Percentiles rank a stretch among this genome's conserved stretches.
phyloP scores from a whole-genome alignment of 1,284 basidiomycete species.

The Cryptococcus hybrid region DNA sequence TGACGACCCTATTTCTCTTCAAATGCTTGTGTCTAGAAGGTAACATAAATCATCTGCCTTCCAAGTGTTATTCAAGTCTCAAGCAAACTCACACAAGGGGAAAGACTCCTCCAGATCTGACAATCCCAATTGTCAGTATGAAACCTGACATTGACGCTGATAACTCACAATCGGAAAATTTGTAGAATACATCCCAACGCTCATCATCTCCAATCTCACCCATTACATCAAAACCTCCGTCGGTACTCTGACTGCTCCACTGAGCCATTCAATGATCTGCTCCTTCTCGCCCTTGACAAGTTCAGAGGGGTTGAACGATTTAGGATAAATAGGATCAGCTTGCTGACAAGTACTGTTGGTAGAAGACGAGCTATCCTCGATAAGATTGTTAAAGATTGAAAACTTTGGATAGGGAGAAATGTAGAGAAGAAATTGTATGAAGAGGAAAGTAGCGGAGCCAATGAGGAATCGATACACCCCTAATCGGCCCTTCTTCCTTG shows the following conservation, averaged over 20 bases:
- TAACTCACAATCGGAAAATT: constrained; percentile 41
- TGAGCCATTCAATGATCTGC: constrained; percentile 35
- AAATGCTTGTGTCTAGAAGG: constrained; percentile 52
- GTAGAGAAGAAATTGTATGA: background rate
- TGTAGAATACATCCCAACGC: constrained; percentile 48
- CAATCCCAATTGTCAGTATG: background rate
- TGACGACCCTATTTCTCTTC: constrained; percentile 60
- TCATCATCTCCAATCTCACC: constrained; percentile 45
- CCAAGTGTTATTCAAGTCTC: background rate
- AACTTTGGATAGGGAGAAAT: background rate
- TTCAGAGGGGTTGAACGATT: constrained; percentile 19
- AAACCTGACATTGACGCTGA: background rate
- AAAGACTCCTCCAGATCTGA: constrained; percentile 45
- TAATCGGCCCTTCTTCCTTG: background rate
- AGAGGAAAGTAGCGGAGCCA: background rate
- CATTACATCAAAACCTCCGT: constrained; percentile 50
- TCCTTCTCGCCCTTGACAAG: constrained; percentile 28
- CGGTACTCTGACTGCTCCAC: constrained; percentile 40
- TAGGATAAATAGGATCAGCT: constrained; percentile 22
- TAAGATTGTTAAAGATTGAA: background rate
- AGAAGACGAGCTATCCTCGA: background rate
- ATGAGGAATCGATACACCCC: background rate
- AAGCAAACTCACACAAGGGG: constrained; percentile 33
- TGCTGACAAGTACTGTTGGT: constrained; percentile 20
- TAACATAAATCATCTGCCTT: background rate